These are phyloP conservation scores for Hypholoma fasciculare DNA, from an alignment of 768 basidiomycete genomes.

Conservation along the genomic window DNA sequence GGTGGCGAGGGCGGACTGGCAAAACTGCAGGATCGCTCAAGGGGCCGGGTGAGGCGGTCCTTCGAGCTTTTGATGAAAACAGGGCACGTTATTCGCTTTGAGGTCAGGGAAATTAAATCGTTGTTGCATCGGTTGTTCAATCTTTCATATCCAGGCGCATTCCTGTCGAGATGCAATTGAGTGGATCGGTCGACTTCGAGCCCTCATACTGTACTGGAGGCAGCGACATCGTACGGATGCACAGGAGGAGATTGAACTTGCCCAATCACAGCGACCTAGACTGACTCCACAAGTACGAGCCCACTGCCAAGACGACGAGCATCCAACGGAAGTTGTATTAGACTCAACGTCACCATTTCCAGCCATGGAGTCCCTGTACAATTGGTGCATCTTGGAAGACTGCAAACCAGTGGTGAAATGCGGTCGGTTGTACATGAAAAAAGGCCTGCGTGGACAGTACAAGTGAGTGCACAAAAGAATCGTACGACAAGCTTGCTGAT, in stretches of 20 bases:
- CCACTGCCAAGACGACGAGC: conserved; percentile 37
- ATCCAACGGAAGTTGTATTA: conserved; percentile 50
- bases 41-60: conserved; percentile 58
- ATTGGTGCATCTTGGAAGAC: conserved; percentile 83
- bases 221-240: conserved; percentile 75
- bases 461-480: conserved; percentile 49
- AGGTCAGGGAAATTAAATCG: conserved; percentile 49
- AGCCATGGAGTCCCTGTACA: conserved; percentile 67
- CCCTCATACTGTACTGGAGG: conserved; percentile 78
- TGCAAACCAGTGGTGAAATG: conserved; percentile 76
- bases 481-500: background rate
- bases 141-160: conserved; percentile 49
- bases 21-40: conserved; percentile 40
- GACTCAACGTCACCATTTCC: conserved; percentile 56
- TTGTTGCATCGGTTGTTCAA: background rate
- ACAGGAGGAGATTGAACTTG: conserved; percentile 77
- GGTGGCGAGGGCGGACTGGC: conserved; percentile 61
- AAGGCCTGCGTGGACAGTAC: conserved; percentile 74
- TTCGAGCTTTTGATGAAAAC: conserved; percentile 78
- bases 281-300: conserved; percentile 57
- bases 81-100: conserved; percentile 72
- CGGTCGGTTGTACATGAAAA: conserved; percentile 72
- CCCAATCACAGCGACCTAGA: conserved; percentile 56
- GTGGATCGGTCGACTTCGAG: conserved; percentile 80
- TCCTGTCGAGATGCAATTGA: conserved; percentile 69